Evolutionary conservation across 768 basidiomycete genomes (phyloP).

Genomic region (Hericium erinaceus): DNA sequence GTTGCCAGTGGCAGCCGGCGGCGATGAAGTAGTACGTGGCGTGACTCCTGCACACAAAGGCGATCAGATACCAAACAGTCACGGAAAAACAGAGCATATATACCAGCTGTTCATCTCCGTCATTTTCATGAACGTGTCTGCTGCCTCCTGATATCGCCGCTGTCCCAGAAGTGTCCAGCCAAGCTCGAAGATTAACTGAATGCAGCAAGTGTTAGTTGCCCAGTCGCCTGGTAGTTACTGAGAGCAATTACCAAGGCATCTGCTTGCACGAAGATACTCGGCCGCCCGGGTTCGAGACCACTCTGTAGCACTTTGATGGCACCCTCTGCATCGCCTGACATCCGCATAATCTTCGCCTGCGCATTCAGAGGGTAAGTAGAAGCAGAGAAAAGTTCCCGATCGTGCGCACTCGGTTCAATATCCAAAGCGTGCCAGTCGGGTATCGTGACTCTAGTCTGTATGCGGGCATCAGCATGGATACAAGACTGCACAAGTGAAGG

Average conservation of each 20-base stretch:
- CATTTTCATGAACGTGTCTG: slow-evolving; percentile 54
- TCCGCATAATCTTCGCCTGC: slow-evolving; percentile 68
- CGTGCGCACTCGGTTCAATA: slow-evolving; percentile 49
- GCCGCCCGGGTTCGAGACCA: slow-evolving; percentile 45
- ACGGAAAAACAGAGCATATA: slow-evolving; percentile 7
- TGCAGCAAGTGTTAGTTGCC: background rate
- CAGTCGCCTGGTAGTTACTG: background rate
- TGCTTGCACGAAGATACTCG: slow-evolving; percentile 56
- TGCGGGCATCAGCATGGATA: background rate
- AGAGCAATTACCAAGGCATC: slow-evolving; percentile 49
- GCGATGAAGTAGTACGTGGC: slow-evolving; percentile 73
- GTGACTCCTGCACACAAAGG: slow-evolving; percentile 46
- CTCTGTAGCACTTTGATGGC: slow-evolving; percentile 55
- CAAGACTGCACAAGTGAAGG: background rate
- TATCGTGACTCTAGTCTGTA: slow-evolving; percentile 45
- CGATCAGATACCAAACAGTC: background rate
- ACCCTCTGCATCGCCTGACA: slow-evolving; percentile 53
- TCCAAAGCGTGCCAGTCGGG: slow-evolving; percentile 64
- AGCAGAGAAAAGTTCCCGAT: background rate
- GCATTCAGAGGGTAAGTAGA: background rate
- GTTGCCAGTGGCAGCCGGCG: slow-evolving; percentile 60
- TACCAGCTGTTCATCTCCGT: slow-evolving; percentile 66
- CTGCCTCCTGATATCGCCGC: slow-evolving; percentile 56
- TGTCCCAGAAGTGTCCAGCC: slow-evolving; percentile 67
- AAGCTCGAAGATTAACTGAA: slow-evolving; percentile 66